A percentile compares a stretch with the other conserved stretches of the same genome.
phyloP scores from a whole-genome alignment of 2,329 filamentous ascomycete genomes.

The Talaromyces sp. region DNA sequence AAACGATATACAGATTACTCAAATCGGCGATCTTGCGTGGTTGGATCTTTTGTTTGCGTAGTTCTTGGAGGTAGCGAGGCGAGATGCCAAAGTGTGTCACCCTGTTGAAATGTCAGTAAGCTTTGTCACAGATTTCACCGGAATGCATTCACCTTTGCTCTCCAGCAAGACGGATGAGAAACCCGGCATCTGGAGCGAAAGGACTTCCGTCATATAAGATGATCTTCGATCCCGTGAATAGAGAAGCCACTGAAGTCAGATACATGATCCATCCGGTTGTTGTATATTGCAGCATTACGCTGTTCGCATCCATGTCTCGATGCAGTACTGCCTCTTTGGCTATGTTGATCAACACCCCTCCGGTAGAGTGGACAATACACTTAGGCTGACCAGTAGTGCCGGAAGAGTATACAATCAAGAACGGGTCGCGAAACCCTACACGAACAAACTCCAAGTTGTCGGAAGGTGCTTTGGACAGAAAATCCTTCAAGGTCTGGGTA shows the following conservation, averaged over 20 bases:
- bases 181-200: constrained; percentile 64
- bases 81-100: constrained; percentile 73
- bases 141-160: constrained; percentile 48
- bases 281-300: constrained; percentile 57
- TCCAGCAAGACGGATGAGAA: constrained; percentile 61
- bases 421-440: constrained; percentile 69
- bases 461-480: constrained; percentile 33
- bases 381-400: constrained; percentile 83
- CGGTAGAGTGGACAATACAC: constrained; percentile 72
- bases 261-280: constrained; percentile 92
- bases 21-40: constrained; percentile 64
- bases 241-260: constrained; percentile 55
- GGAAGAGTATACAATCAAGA: constrained; percentile 72
- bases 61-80: constrained; percentile 71
- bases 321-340: constrained; percentile 61
- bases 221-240: constrained; percentile 59
- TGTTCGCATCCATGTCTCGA: constrained; percentile 43
- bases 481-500: constrained; percentile 40
- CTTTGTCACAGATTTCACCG: no score
- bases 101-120: constrained; percentile 22
- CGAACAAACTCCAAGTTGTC: constrained; percentile 54
- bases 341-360: constrained; percentile 36
- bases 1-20: constrained; percentile 58
- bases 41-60: constrained; percentile 61
- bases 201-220: constrained; percentile 83